Base-by-base conservation (phyloP, 2,329 filamentous ascomycete species). In the Rhynchosporium graminicola region DNA sequence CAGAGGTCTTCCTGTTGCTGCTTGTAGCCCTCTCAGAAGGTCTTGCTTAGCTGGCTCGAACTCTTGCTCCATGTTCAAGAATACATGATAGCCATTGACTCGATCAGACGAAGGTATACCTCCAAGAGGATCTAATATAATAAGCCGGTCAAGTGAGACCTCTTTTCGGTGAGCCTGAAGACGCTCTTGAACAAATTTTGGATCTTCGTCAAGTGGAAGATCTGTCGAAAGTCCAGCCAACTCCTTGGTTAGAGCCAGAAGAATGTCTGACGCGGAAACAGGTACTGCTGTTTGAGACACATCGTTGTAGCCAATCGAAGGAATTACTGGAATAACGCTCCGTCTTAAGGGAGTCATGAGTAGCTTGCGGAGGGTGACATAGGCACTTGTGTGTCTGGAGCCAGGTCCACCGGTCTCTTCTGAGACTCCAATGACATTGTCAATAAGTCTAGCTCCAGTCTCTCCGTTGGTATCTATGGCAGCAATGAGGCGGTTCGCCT, bases 21-120 rank as follows among this genome's bases (percentile, higher is more conserved):
- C 29, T 26, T 42, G 10, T 7, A 65, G 40, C 5, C 43, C 55
- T 36, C 63, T 52, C 0, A 72, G 61, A 4, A 96, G 79, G 68
- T 92, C 84, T 15, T 82, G 76, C 64, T 85, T 81, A 55, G 96
- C 88, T 31, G 83, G 78, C 1, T 84, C 79, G 68, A 90, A 97
- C 73, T 99, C 94, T 72, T 98, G 92, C 72, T 96, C 90, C 61
- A 99, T 82, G 70, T 99, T 99, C 73, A 99, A 85, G 73, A 97
- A 98, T 7, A 95, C 85, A 73, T 95, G 89, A 1, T 89, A 83
- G 57, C 82, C 84, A 75, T 89, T 77, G 50, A 83, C 78, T 67
- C 83, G 75, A 74, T 82, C 77, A 70, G 82, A 74, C 63, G 91
- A 81, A 0, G 95, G 95, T 51, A 93, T 92, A 0, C 92, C 94